Base-by-base conservation (phyloP, 192 early-diverging fungal genomes). In the Coemansia erecta region DNA sequence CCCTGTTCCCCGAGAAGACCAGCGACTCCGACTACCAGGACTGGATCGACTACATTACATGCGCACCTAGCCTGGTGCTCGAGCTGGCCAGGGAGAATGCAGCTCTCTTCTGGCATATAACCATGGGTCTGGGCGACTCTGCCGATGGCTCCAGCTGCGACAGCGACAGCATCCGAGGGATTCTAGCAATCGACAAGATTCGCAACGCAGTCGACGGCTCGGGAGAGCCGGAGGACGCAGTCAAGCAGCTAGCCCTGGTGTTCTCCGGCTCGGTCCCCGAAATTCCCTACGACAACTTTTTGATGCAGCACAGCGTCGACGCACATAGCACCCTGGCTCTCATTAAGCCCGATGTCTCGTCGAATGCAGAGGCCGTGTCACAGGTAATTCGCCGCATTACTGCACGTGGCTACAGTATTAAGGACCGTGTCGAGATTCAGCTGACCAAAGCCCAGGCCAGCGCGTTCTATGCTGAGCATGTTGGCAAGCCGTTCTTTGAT, bases 181-280 rank as follows among this genome's bases (percentile, higher is more conserved):
- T 73, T 28, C 80, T 85, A 35, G 85, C 75, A 18, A 63, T 64
- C 17, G 85, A 86, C 61, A 68, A 64, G 41, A 66, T 81, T 46
- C 82, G 81, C 49, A 84, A 84, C 58, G 82, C 84, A 19, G 73
- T 73, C 7, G 76, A 86, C 44, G 84, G 82, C 41, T 80, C 82
- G 18, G 70, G 72, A 53, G 72, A 74, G 66, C 49, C 68, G 21
- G 68, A 67, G 17, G 70, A 73, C 46, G 84, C 84, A 3, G 71
- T 54, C 21, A 60, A 58, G 26, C 73, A 84, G 58, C 69, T 86
- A 40, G 60, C 49, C 8, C 49, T 85, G 35, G 65, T 81, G 4
- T 86, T 86, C 53, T 77, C 75, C 0, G 64, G 73, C 39, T 48
- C 51, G 1, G 62, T 81, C 7, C 60, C 64, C 22, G 71, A 62